phyloP scores from a whole-genome alignment of 2,329 filamentous ascomycete genomes.

The Bipolaris bicolor region DNA sequence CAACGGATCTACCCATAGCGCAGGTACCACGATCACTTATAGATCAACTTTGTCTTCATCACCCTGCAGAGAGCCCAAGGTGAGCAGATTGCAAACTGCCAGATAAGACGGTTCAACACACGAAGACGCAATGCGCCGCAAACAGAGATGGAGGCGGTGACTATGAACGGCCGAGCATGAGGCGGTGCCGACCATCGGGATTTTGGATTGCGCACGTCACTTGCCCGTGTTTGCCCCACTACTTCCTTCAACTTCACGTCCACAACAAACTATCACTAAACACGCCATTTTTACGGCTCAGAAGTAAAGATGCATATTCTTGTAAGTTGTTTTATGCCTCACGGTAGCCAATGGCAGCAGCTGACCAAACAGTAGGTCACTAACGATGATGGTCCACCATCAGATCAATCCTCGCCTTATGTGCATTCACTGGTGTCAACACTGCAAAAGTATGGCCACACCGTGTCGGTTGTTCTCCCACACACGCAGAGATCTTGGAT shows the following conservation, averaged over 20 bases:
- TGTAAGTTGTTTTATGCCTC: constrained; percentile 24
- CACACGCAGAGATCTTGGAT: constrained; percentile 97
- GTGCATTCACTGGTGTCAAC: constrained; percentile 54
- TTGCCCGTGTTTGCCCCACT: constrained; percentile 22
- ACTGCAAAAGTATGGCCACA: constrained; percentile 71
- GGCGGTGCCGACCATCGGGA: constrained; percentile 9
- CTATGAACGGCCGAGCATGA: constrained; percentile 6
- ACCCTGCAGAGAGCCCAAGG: background rate
- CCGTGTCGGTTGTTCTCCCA: constrained; percentile 89
- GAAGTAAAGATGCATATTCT: constrained; percentile 47
- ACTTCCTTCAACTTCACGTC: constrained; percentile 11
- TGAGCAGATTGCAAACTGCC: background rate
- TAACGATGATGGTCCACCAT: constrained; percentile 61
- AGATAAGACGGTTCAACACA: background rate
- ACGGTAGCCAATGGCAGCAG: constrained; percentile 7
- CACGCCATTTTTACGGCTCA: background rate
- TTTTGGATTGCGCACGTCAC: constrained; percentile 36
- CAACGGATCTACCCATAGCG: constrained; percentile 13
- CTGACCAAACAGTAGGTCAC: constrained; percentile 48
- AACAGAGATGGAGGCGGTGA: constrained; percentile 10
- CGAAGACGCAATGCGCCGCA: background rate
- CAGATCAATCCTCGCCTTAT: constrained; percentile 57
- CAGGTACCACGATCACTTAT: constrained; percentile 9
- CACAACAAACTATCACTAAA: constrained; percentile 16
- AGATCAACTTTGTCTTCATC: background rate